Evolutionary conservation across 2,329 filamentous ascomycete genomes (phyloP).

Genomic region (Talaromyces sp.): DNA sequence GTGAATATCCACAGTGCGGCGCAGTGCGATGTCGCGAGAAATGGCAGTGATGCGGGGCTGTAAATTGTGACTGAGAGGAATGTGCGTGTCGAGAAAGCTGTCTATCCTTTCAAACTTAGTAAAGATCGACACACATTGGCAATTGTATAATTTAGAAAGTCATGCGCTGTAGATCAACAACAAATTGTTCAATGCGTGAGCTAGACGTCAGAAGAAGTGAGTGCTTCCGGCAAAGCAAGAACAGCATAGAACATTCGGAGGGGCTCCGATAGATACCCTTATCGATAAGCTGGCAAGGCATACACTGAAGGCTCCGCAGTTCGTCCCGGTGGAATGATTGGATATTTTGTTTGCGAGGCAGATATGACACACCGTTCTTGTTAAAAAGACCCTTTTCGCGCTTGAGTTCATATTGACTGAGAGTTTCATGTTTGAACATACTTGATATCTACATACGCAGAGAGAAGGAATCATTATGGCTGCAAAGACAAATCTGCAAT

Average conservation of each 20-base stretch:
- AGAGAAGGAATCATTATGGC: constrained; percentile 10
- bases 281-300: neutral
- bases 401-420: neutral
- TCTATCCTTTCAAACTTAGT: neutral
- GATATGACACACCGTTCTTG: neutral
- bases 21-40: neutral
- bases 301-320: neutral
- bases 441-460: neutral
- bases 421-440: neutral
- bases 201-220: neutral
- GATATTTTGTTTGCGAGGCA: neutral
- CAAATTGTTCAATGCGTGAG: neutral
- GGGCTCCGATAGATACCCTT: neutral
- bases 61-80: neutral
- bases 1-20: neutral
- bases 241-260: constrained; percentile 13
- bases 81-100: neutral
- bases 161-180: neutral
- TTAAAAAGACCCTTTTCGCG: neutral
- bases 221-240: neutral
- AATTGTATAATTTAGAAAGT: neutral
- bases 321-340: neutral
- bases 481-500: constrained; percentile 39
- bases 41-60: neutral
- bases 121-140: neutral